phyloP scores from a whole-genome alignment of 176 grass and related monocot species.

The Avena atlantica region DNA sequence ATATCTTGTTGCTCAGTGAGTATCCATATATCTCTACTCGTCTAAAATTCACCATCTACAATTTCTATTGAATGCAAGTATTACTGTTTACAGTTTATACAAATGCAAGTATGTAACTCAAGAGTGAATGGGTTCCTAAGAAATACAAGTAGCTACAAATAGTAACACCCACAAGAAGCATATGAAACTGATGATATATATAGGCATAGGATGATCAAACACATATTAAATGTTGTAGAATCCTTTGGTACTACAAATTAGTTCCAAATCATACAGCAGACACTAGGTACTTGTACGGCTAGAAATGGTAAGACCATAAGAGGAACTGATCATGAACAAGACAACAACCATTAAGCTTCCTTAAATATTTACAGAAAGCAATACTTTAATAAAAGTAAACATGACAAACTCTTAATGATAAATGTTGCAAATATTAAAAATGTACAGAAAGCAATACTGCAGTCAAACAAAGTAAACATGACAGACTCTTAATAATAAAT shows the following conservation, averaged over 20 bases:
- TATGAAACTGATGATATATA: neutral
- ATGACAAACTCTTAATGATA: slow-evolving; percentile 17
- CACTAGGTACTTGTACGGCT: neutral
- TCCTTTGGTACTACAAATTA: neutral
- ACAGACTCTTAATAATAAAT: slow-evolving; percentile 25
- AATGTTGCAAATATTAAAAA: slow-evolving; percentile 1
- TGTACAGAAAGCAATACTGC: slow-evolving; percentile 1
- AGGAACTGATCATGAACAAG: slow-evolving; percentile 21
- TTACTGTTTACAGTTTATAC: neutral
- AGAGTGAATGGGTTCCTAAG: neutral
- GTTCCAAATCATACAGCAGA: slow-evolving; percentile 9
- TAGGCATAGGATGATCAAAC: neutral
- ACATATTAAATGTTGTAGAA: neutral
- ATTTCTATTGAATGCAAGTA: neutral
- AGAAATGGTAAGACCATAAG: neutral
- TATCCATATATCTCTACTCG: no score
- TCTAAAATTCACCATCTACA: no score
- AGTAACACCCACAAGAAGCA: neutral
- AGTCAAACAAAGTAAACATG: slow-evolving; percentile 22
- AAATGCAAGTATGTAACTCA: neutral
- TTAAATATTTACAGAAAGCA: slow-evolving; percentile 28
- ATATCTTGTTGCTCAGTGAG: no score
- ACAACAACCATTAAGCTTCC: slow-evolving; percentile 4
- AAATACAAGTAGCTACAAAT: slow-evolving; percentile 8
- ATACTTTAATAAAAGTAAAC: slow-evolving; percentile 6